Evolutionary conservation across 495 filamentous ascomycete genomes (phyloP).

Genomic region (Pyrenula massariospora): DNA sequence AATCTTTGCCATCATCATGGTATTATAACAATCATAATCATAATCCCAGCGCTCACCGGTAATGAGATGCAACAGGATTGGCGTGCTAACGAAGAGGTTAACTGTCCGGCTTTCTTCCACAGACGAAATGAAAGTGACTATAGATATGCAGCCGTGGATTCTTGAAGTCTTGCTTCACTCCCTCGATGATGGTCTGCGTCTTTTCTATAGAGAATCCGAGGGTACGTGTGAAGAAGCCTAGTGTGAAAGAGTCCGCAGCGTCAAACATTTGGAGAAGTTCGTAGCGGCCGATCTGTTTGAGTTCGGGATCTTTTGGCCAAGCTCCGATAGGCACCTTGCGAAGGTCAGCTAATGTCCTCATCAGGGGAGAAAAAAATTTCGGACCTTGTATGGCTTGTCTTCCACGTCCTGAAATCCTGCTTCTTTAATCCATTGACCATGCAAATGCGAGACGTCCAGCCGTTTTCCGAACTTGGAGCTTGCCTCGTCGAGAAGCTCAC

Average conservation of each 20-base stretch:
- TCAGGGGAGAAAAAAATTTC: constrained; percentile 1
- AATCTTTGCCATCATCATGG: no score
- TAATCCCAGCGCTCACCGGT: no score
- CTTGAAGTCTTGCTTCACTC: constrained; percentile 22
- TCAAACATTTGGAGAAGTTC: constrained; percentile 34
- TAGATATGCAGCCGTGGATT: constrained; percentile 1
- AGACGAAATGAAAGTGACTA: not conserved
- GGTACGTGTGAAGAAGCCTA: constrained; percentile 42
- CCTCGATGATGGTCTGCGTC: constrained; percentile 20
- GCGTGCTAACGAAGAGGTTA: no score
- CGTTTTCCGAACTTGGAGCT: constrained; percentile 26
- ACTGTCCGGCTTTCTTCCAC: not conserved
- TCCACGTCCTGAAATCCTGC: constrained; percentile 23
- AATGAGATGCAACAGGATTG: no score
- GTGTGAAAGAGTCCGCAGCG: constrained; percentile 35
- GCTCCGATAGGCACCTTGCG: constrained; percentile 29
- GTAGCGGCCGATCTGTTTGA: constrained; percentile 36
- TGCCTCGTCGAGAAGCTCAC: constrained; percentile 16
- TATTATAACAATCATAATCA: no score
- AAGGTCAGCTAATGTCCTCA: not conserved
- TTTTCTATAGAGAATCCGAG: constrained; percentile 35
- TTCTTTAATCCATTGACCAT: constrained; percentile 16
- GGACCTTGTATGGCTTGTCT: constrained; percentile 29
- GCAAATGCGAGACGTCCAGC: constrained; percentile 18
- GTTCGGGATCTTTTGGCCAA: constrained; percentile 40